Conservation (phyloP, 805 yeast genomes). For the Ogataea neopini region DNA sequence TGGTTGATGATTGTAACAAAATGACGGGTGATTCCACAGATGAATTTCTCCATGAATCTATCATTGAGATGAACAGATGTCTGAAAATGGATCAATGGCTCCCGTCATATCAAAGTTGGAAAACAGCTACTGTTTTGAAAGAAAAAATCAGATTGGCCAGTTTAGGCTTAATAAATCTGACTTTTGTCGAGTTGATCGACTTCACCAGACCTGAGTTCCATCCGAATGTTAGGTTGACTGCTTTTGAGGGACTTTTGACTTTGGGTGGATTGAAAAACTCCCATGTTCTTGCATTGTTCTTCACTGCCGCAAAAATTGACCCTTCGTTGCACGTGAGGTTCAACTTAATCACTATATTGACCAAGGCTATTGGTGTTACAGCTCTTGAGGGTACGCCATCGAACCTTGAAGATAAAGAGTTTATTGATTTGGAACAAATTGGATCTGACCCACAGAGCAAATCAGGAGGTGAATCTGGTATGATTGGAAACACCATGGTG, state of each 20-base stretch:
- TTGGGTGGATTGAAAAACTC: conserved; percentile 78
- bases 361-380: conserved; percentile 58
- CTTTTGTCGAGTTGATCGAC: conserved; percentile 55
- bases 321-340: conserved; percentile 52
- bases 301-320: conserved; percentile 58
- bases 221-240: conserved; percentile 59
- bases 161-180: conserved; percentile 51
- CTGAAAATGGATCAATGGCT: conserved; percentile 84
- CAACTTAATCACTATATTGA: conserved; percentile 48
- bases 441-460: conserved; percentile 12
- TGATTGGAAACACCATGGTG: conserved; percentile 40
- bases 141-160: conserved; percentile 62
- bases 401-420: conserved; percentile 65
- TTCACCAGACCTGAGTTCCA: conserved; percentile 49
- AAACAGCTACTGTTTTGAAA: conserved; percentile 56
- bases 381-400: conserved; percentile 65
- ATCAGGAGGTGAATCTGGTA: conserved; percentile 4
- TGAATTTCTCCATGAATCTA: conserved; percentile 46
- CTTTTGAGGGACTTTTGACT: conserved; percentile 67
- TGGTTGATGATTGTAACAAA: conserved; percentile 14
- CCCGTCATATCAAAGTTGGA: conserved; percentile 63
- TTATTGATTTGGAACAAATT: conserved; percentile 27
- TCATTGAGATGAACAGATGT: conserved; percentile 71
- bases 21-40: conserved; percentile 31
- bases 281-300: conserved; percentile 59